phyloP scores from a whole-genome alignment of 2,329 filamentous ascomycete genomes.

The Pestalotiopsis sp. region DNA sequence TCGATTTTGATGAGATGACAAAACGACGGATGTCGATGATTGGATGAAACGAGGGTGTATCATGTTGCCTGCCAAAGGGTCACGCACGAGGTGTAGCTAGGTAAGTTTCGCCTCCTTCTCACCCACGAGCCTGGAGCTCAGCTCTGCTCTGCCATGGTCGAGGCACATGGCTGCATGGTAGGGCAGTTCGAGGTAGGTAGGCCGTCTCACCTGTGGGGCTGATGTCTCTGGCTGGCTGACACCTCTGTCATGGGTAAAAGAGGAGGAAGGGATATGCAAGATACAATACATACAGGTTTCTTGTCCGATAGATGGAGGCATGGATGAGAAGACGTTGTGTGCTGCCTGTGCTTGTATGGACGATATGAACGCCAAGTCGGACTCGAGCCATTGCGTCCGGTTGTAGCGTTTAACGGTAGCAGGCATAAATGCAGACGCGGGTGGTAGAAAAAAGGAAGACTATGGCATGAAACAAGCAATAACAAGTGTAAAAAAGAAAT shows the following conservation, averaged over 20 bases:
- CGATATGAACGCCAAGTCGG: neutral
- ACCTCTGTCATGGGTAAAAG: neutral
- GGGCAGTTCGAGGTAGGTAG: neutral
- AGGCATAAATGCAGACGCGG: neutral
- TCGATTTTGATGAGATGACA: slow-evolving; percentile 1
- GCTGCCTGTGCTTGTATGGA: neutral
- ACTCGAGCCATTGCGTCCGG: neutral
- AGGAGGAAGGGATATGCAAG: neutral
- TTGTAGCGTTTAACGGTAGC: neutral
- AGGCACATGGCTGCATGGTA: neutral
- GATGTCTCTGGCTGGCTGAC: neutral
- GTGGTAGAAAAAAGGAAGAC: neutral
- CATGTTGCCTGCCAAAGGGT: neutral
- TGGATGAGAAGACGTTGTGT: neutral
- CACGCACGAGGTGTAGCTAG: neutral
- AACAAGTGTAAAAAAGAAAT: neutral
- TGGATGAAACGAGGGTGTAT: neutral
- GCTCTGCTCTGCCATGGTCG: neutral
- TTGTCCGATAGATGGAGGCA: neutral
- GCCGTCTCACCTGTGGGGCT: neutral
- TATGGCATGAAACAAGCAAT: neutral
- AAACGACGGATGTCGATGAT: slow-evolving; percentile 5
- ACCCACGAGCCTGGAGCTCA: neutral
- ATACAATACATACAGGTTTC: neutral
- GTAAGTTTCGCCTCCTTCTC: neutral